Base-by-base conservation (phyloP, 2,329 filamentous ascomycete genomes). In the Didymella segeticola region DNA sequence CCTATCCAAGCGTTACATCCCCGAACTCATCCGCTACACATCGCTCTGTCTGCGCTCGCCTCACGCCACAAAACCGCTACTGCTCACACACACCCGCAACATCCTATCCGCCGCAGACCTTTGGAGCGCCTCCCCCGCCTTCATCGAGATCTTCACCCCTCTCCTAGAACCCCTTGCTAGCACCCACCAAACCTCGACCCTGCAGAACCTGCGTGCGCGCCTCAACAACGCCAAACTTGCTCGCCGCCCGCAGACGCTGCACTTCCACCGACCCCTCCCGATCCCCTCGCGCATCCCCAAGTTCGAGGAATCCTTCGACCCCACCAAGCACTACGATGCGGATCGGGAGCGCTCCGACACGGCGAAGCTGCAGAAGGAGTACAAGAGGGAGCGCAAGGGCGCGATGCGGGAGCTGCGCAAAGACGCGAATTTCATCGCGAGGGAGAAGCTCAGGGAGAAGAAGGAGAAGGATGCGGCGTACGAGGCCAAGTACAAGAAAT, bases 321-420 rank as follows among this genome's bases (percentile, higher is more conserved):
- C 95, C 3, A 86, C 90, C 79, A 93, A 92, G 79, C 95, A 98
- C 83, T 98, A 99, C 84, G 96, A 99, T 72, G 92, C 92, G 1
- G 90, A 99, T 77, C 88, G 88, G 63, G 92, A 96, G 76, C 90
- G 95, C 27, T 88, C 90, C 19, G 92, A 97, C 70, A 78, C 89
- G 57, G 87, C 87, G 70, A 95, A 93, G 76, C 83, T 99, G 70
- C 88, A 87, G 78, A 88, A 88, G 58, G 93, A 98, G 80, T 90
- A 93, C 84, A 96, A 96, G 86, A 86, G 89, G 71, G 95, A 99
- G 83, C 85, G 86, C 75, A 99, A 99, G 85, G 93, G 93, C 1
- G 93, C 93, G 6, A 84, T 99, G 81, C 86, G 95, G 65, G 95
- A 99, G 78, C 80, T 99, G 66, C 86, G 95, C 72, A 98, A 97